phyloP scores from a whole-genome alignment of 1,284 basidiomycete species.

The Ustilago cynodontis region DNA sequence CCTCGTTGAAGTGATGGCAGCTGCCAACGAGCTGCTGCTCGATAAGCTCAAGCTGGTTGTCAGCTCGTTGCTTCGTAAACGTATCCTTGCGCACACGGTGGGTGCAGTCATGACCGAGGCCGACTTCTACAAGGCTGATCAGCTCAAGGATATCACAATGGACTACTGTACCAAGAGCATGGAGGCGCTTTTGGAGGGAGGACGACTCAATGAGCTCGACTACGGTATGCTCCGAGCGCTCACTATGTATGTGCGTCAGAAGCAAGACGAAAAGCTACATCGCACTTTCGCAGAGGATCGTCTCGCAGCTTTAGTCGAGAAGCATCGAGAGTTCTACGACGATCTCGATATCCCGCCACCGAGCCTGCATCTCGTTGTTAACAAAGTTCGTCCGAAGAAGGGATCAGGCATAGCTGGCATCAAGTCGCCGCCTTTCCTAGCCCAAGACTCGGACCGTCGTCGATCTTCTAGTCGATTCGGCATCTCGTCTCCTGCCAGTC shows the following conservation, averaged over 20 bases:
- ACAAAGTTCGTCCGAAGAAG: constrained; percentile 59
- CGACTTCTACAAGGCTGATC: constrained; percentile 80
- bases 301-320: constrained; percentile 76
- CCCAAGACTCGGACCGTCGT: constrained; percentile 67
- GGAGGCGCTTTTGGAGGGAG: constrained; percentile 86
- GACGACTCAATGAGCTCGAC: constrained; percentile 81
- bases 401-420: constrained; percentile 42
- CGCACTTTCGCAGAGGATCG: constrained; percentile 77
- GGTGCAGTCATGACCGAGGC: constrained; percentile 86
- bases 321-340: constrained; percentile 82
- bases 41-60: constrained; percentile 87
- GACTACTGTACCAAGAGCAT: constrained; percentile 85
- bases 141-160: constrained; percentile 81
- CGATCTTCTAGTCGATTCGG: constrained; percentile 64
- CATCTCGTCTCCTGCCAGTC: constrained; percentile 56
- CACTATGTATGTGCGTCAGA: constrained; percentile 75
- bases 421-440: constrained; percentile 49
- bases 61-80: constrained; percentile 73
- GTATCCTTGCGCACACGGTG: constrained; percentile 82
- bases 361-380: constrained; percentile 67
- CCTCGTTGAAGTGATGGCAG: constrained; percentile 86
- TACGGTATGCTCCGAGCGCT: constrained; percentile 79
- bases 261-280: constrained; percentile 79
- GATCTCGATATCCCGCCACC: constrained; percentile 82
- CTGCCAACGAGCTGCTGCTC: constrained; percentile 88